Base-by-base conservation (phyloP, 2,329 filamentous ascomycete species). In the Graphilbum ipis-grandicollis region DNA sequence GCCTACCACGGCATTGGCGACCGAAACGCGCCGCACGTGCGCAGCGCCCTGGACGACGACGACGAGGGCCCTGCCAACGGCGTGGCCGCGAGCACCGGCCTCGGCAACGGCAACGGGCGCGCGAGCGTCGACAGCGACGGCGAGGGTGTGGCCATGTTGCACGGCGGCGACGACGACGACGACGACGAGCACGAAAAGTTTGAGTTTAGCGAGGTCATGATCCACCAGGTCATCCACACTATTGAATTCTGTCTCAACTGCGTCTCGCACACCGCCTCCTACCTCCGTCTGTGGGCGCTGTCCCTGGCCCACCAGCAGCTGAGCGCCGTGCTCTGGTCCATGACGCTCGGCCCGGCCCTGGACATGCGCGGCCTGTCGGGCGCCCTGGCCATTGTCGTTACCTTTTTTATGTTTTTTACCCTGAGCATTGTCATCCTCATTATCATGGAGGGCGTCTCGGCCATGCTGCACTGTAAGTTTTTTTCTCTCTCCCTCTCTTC, bases 241-340 rank as follows among this genome's bases (percentile, higher is more conserved):
- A 96, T 96, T 51, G 85, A 98, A 68, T 98, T 98, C 65, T 98
- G 90, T 55, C 70, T 98, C 49, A 98, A 98, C 67, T 96, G 88
- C 57, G 88, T 98, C 44, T 98, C 90, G 22, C 90, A 98, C 62
- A 98, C 92, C 5, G 90, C 90, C 5, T 98, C 90, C 1, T 98
- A 98, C 60, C 79, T 98, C 34, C 90, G 90, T 66, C 80, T 98
- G 32, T 98, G 90, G 90, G 90, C 90, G 23, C 60, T 98, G 48
- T 98, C 90, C 2, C 77, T 98, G 41, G 90, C 90, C 23, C 90
- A 98, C 66, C 90, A 98, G 57, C 90, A 96, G 68, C 63, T 98
- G 42, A 93, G 84, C 34, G 79, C 86, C 45, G 90, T 98, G 44
- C 71, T 98, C 34, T 98, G 90, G 90, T 71, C 71, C 50, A 98